A percentile compares a stretch with the other conserved stretches of the same genome.
Conservation (phyloP, 805 yeast genomes). For the Peterozyma toletana region DNA sequence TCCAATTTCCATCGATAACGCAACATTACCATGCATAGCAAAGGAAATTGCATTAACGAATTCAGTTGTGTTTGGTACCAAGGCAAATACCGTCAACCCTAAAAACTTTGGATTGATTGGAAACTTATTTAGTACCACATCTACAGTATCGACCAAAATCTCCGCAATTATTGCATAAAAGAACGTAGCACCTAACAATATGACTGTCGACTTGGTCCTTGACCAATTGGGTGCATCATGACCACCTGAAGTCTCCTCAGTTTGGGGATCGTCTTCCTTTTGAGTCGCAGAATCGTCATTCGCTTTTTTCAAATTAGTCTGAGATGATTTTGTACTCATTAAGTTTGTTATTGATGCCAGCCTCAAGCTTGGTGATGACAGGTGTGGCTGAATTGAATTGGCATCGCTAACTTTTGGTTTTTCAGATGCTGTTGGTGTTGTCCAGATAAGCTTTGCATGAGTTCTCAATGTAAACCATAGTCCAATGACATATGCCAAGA, state of each 20-base stretch:
- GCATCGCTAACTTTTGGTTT: constrained; percentile 12
- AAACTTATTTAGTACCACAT: constrained; percentile 67
- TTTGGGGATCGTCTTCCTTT: constrained; percentile 9
- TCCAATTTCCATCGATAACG: constrained; percentile 96
- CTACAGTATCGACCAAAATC: constrained; percentile 87
- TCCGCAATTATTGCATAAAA: constrained; percentile 93
- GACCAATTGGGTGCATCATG: constrained; percentile 99
- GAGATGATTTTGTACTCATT: constrained; percentile 3
- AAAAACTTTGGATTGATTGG: constrained; percentile 88
- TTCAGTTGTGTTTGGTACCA: constrained; percentile 96
- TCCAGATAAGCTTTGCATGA: constrained; percentile 96
- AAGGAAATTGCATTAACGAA: constrained; percentile 94
- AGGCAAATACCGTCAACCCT: constrained; percentile 90
- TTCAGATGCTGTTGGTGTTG: constrained; percentile 46
- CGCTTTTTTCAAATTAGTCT: constrained; percentile 2
- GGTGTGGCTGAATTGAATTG: background rate
- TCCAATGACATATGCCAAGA: constrained; percentile 82
- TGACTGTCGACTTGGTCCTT: constrained; percentile 71
- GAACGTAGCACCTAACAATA: constrained; percentile 76
- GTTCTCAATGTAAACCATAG: constrained; percentile 89
- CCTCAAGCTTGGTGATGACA: constrained; percentile 9
- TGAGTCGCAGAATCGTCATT: background rate
- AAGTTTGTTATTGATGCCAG: constrained; percentile 1
- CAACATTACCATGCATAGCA: constrained; percentile 93
- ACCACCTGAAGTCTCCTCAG: constrained; percentile 44